Evolutionary conservation across 805 yeast species (phyloP), one percentile per base, ranked within the genome.

Genomic region (Kluyveromyces aestuarii): DNA sequence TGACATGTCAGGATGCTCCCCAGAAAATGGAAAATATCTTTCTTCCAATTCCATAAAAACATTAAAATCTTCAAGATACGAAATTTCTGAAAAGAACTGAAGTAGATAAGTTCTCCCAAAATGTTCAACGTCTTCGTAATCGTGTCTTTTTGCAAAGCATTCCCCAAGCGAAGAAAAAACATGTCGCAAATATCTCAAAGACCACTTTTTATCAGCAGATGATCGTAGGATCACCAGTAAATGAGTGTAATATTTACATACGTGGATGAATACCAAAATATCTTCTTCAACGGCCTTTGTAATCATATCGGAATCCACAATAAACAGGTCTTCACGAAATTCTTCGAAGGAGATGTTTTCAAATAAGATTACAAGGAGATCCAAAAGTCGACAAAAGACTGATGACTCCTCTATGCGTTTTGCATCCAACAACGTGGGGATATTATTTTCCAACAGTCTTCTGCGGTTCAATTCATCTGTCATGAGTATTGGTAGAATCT

Each of bases 381-480:
- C 58, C 35, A 60, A 45, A 25, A 63, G 41, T 50, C 69, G 56
- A n/a, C 59, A 45, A 36, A 52, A 40, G 2, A 47, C 37, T 2
- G 55, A 33, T 1, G 64, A 47, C 8, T 59, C 51, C 4, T 41
- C 48, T 6, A 45, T 43, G 14, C 48, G 37, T 45, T 55, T 61
- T 1, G 57, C 44, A 10, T 46, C 44, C 40, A 55, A 19, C 36
- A 64, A 43, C 4, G 52, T 37, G 2, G 52, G 50, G 2, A 45
- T 19, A 45, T 62, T 63, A 39, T 61, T 55, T 3, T 48, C 45
- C 16, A 63, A 37, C 1, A 63, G 48, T 11, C 55, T 53, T 11
- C 58, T 54, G 38, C 62, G 48, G 11, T 63, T 50, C 25, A 55
- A 41, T 17, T 51, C 57, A 52, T 63, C 63, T 2, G 54, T 38